These are phyloP conservation scores for Chaetomium cochliodes DNA, from an alignment of 495 filamentous ascomycete species.

Conservation along the genomic window DNA sequence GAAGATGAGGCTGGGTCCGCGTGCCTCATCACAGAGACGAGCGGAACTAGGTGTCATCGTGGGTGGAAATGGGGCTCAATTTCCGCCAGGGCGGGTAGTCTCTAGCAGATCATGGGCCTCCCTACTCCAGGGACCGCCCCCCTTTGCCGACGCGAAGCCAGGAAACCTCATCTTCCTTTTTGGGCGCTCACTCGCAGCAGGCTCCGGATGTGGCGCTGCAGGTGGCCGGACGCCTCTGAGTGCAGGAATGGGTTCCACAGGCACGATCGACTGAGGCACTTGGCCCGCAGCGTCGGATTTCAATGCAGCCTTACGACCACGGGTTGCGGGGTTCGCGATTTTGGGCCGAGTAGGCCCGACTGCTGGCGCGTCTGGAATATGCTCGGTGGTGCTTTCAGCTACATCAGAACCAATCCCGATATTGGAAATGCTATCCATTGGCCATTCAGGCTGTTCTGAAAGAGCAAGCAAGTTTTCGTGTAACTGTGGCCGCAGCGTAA, in stretches of 20 bases:
- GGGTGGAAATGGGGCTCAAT: background rate
- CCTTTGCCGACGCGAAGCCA: conserved; percentile 43
- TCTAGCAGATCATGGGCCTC: conserved; percentile 54
- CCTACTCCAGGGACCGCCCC: conserved; percentile 53
- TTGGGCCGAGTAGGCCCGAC: conserved; percentile 12
- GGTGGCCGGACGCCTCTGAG: conserved; percentile 7
- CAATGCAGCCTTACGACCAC: conserved; percentile 51
- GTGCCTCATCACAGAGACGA: background rate
- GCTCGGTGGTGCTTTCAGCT: conserved; percentile 6
- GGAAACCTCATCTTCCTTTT: conserved; percentile 35
- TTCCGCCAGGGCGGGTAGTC: conserved; percentile 39
- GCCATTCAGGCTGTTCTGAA: conserved; percentile 5
- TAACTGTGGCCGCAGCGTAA: conserved; percentile 5
- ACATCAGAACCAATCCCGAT: background rate
- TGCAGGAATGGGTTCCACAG: conserved; percentile 27
- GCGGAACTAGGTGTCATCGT: background rate
- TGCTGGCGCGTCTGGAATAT: conserved; percentile 1
- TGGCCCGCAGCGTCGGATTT: conserved; percentile 49
- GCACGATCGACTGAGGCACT: conserved; percentile 42
- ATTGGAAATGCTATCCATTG: background rate
- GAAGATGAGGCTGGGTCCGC: background rate
- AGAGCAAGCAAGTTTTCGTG: conserved; percentile 2
- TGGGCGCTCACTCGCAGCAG: conserved; percentile 25
- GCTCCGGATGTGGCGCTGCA: conserved; percentile 13
- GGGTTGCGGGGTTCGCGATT: conserved; percentile 48